Conservation (phyloP, 768 basidiomycete genomes). For the Mycena rebaudengoi region DNA sequence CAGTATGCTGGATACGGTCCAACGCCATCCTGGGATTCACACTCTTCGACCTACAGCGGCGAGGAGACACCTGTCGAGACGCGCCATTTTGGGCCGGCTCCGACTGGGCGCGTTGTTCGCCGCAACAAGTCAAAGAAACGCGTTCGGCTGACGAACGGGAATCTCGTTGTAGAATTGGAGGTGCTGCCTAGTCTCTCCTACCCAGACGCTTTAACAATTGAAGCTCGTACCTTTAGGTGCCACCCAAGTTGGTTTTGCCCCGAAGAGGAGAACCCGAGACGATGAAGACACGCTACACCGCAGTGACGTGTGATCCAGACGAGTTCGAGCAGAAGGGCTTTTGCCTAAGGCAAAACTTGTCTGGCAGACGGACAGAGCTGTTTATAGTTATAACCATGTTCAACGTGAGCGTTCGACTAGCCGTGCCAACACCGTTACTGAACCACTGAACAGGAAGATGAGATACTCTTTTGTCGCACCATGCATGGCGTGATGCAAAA, state of each 20-base stretch:
- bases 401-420: slow-evolving; percentile 69
- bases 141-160: slow-evolving; percentile 86
- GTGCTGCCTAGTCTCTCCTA: no score
- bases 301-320: slow-evolving; percentile 94
- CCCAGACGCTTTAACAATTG: no score
- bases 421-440: background rate
- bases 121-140: slow-evolving; percentile 81
- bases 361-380: slow-evolving; percentile 83
- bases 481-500: slow-evolving; percentile 95
- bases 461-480: slow-evolving; percentile 90
- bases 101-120: slow-evolving; percentile 77
- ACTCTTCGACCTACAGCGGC: slow-evolving; percentile 32
- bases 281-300: slow-evolving; percentile 80
- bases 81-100: slow-evolving; percentile 89
- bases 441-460: slow-evolving; percentile 70
- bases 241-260: slow-evolving; percentile 83
- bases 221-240: no score
- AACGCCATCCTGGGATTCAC: slow-evolving; percentile 11
- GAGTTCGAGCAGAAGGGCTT: slow-evolving; percentile 88
- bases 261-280: slow-evolving; percentile 77
- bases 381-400: slow-evolving; percentile 98
- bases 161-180: slow-evolving; percentile 84
- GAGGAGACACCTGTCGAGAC: slow-evolving; percentile 67
- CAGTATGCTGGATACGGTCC: slow-evolving; percentile 30
- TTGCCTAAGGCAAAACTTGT: slow-evolving; percentile 85